Evolutionary conservation across 306 rosid genomes (phyloP), one percentile per base, ranked within the genome.

Genomic region (Pachyrhizus erosus): DNA sequence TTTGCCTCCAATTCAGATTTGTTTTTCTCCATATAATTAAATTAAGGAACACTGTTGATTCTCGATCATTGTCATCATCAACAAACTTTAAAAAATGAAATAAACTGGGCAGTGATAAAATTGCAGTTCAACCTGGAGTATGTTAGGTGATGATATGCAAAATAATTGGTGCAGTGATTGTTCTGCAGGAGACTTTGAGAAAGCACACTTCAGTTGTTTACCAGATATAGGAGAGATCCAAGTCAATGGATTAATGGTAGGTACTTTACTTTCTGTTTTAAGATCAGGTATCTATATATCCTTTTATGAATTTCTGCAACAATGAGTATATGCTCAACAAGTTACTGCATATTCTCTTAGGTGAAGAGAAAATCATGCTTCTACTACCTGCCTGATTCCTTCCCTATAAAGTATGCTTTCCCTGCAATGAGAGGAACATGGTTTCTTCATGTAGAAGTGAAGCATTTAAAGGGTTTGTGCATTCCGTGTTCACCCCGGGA

Each of bases 101-200:
- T 60, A 54, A 45, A 73, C 17, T 55, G 39, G 33, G 54, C 67
- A 37, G 8, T 26, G 27, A 74, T 75, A 76, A 85, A 72, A 70
- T 24, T 37, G 37, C 67, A 13, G 51, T 58, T 75, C 17, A 9
- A 65, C 75, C 5, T 71, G 77, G 52, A 40, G 21, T 84, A 12
- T 40, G 57, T 57, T 13, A 9, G 69, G 11, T 64, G 29, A 49
- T 65, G 43, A 43, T 78, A 66, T 17, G 76, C 61, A 69, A 69
- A 67, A 12, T 80, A 66, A 49, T 21, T 24, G 23, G 48, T 34
- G 61, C 34, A 26, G 14, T 75, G 70, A 81, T 83, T 54, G 34
- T 65, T 85, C 27, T 89, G 85, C 83, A 92, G 98, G 91, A 86
- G 84, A 90, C 68, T 83, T 91, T 74, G 95, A 89, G 90, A 86